Evolutionary conservation across 1,284 basidiomycete species (phyloP).

Genomic region (Ganoderma lingzhi): DNA sequence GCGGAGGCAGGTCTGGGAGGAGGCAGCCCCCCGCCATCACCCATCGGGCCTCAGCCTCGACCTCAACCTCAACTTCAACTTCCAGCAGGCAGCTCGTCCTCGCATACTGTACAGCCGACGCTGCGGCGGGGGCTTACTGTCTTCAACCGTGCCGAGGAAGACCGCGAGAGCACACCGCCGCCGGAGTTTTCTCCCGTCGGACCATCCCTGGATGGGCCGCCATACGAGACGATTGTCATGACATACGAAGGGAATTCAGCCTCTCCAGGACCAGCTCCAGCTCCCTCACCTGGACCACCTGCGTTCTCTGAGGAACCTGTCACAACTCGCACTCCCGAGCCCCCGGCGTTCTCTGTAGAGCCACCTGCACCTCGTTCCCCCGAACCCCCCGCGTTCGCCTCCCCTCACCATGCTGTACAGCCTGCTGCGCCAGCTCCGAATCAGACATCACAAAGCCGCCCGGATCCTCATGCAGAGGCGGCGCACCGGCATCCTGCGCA

Average conservation of each 20-base stretch:
- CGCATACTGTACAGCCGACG: not conserved
- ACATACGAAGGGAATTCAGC: constrained; percentile 38
- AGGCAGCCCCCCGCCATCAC: constrained; percentile 13
- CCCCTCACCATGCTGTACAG: not conserved
- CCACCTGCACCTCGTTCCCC: constrained; percentile 21
- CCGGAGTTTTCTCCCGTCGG: constrained; percentile 52
- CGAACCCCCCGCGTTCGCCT: constrained; percentile 12
- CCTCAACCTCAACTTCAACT: not conserved
- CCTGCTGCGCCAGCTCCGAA: not conserved
- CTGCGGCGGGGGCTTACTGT: constrained; percentile 24
- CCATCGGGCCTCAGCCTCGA: not conserved
- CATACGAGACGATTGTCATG: constrained; percentile 45
- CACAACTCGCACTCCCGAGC: constrained; percentile 20
- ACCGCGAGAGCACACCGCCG: constrained; percentile 44
- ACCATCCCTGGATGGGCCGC: constrained; percentile 49
- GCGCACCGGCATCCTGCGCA: constrained; percentile 17
- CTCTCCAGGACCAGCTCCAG: constrained; percentile 37
- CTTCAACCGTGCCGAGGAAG: constrained; percentile 15
- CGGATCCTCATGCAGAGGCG: not conserved
- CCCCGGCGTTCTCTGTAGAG: constrained; percentile 14
- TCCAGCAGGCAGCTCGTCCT: constrained; percentile 13
- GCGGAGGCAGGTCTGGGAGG: constrained; percentile 36
- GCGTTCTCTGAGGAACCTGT: constrained; percentile 15
- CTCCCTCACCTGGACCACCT: constrained; percentile 3
- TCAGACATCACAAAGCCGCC: not conserved